These are phyloP conservation scores for Strobilomyces confusus DNA, from an alignment of 768 basidiomycete species.

Conservation along the genomic window DNA sequence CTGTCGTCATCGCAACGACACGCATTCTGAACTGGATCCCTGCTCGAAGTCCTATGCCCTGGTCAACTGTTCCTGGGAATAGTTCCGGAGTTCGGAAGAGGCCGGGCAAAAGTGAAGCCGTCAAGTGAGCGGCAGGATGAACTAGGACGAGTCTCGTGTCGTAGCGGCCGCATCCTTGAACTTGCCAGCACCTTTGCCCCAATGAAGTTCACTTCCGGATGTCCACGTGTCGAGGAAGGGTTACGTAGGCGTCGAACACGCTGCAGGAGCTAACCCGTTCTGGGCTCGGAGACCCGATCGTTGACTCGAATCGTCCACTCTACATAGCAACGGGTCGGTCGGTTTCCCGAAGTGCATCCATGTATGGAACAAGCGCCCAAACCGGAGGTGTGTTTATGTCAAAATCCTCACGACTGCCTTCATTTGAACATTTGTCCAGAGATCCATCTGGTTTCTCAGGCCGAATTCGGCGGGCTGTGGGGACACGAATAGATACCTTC, in stretches of 20 bases:
- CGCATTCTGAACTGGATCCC: constrained; percentile 26
- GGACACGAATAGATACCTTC: constrained; percentile 25
- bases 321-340: constrained; percentile 23
- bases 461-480: constrained; percentile 20
- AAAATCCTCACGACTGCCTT: constrained; percentile 12
- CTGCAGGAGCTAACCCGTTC: constrained; percentile 20
- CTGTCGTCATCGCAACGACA: constrained; percentile 23
- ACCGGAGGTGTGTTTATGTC: constrained; percentile 23
- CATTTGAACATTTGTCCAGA: constrained; percentile 11
- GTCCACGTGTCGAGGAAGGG: constrained; percentile 22
- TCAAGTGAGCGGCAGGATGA: constrained; percentile 8
- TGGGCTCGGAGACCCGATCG: constrained; percentile 27
- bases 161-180: constrained; percentile 11
- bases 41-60: constrained; percentile 8
- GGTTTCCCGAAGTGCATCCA: constrained; percentile 4
- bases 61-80: neutral
- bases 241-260: constrained; percentile 27
- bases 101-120: constrained; percentile 8
- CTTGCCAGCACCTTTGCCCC: constrained; percentile 10
- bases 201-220: constrained; percentile 23
- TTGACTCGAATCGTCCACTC: constrained; percentile 21
- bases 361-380: constrained; percentile 10
- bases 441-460: constrained; percentile 25
- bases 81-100: constrained; percentile 8
- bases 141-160: constrained; percentile 16